These are phyloP conservation scores for Penicillium roqueforti DNA, from an alignment of 495 filamentous ascomycete genomes.

Conservation along the genomic window DNA sequence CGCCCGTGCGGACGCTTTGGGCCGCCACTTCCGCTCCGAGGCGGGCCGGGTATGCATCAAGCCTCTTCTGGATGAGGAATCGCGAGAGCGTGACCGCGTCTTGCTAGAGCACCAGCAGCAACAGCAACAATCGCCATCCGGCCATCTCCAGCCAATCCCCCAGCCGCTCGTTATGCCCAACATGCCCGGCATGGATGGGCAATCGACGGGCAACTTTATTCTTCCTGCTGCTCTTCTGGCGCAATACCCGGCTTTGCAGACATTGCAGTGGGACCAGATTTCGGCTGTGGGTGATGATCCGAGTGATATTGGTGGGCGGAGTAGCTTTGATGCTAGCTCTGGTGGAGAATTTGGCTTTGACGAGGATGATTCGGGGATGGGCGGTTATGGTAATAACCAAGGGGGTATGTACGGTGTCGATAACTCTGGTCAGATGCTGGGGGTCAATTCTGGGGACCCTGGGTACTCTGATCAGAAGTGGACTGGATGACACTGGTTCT, in stretches of 20 bases:
- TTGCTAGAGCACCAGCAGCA: slow-evolving; percentile 62
- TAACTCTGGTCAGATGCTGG: slow-evolving; percentile 30
- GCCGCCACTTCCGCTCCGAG: slow-evolving; percentile 95
- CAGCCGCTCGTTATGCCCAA: slow-evolving; percentile 42
- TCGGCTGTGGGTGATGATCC: slow-evolving; percentile 53
- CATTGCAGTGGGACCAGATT: slow-evolving; percentile 71
- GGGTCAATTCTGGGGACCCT: slow-evolving; percentile 31
- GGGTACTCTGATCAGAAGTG: slow-evolving; percentile 34
- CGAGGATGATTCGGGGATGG: slow-evolving; percentile 46
- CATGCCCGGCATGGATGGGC: slow-evolving; percentile 38
- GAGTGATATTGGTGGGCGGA: slow-evolving; percentile 71
- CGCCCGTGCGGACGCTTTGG: slow-evolving; percentile 90
- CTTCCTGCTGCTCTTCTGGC: slow-evolving; percentile 82
- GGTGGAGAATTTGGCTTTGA: slow-evolving; percentile 52
- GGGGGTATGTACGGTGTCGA: slow-evolving; percentile 34
- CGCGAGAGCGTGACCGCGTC: slow-evolving; percentile 64
- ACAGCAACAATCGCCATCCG: slow-evolving; percentile 21
- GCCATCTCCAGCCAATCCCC: slow-evolving; percentile 40
- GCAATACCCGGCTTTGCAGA: slow-evolving; percentile 87
- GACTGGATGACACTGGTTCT: slow-evolving; percentile 20
- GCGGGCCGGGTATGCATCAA: slow-evolving; percentile 96
- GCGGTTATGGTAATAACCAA: slow-evolving; percentile 33
- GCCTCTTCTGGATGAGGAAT: slow-evolving; percentile 86
- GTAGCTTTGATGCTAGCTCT: slow-evolving; percentile 87
- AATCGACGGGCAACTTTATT: slow-evolving; percentile 52